Base-by-base conservation (phyloP, 495 filamentous ascomycete genomes). In the Terfezia boudieri region DNA sequence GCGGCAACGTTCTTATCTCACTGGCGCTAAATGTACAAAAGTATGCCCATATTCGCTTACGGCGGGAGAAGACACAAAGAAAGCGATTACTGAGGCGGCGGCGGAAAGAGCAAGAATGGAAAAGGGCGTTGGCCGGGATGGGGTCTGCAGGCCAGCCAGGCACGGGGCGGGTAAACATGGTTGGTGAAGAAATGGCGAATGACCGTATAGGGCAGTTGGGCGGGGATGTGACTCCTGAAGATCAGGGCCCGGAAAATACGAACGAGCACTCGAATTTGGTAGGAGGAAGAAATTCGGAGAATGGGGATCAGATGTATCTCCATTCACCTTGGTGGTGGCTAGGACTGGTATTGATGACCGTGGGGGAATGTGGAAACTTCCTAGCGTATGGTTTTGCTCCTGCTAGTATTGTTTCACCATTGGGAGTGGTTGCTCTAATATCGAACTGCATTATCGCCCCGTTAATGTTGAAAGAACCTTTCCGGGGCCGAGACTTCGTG, bases 321-420 rank as follows among this genome's bases (percentile, higher is more conserved):
- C 77, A 77, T 50, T 93, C 86, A 10, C 87, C 86, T 5, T 94
- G 89, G 61, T 98, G 90, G 90, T 96, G 90, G 90, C 69, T 75
- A 51, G 90, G 90, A 9, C 86, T 95, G 53, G 71, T 85, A 4
- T 72, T 98, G 53, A 96, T 96, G 80, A 82, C 76, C 7, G 67
- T 92, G n/a, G 90, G 90, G 12, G 90, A 98, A 70, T 78, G 79
- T 56, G 90, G 90, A 20, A 98, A 98, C 66, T 98, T 98, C 66
- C 73, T 98, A 54, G 90, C 90, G 4, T 98, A 98, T 65, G 90
- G 90, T 10, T 98, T 98, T 65, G 90, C 90, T n/a, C 88, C 90
- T 16, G 90, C 90, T 3, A 95, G 89, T 11, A 94, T 98, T 57
- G 90, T 98, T n/a, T 90, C 84, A 14, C 90, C 90, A 1, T 71